These are phyloP conservation scores for Litsea cubeba DNA, from an alignment of 164 flowering plant genomes.

Conservation along the genomic window DNA sequence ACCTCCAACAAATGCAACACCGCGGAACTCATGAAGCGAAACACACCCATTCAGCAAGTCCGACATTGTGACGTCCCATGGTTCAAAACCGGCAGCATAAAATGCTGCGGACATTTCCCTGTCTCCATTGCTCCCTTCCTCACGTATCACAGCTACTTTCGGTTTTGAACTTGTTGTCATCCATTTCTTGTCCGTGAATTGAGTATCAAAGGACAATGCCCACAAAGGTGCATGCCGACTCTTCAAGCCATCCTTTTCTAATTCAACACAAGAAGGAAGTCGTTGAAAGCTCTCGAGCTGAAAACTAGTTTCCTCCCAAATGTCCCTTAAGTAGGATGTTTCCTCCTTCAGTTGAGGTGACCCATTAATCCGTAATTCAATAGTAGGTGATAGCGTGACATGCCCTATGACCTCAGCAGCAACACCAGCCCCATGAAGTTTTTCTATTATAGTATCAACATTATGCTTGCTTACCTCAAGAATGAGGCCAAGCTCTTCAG, in stretches of 20 bases:
- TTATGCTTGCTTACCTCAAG: conserved; percentile 63
- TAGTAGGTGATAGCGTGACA: conserved; percentile 36
- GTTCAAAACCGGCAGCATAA: conserved; percentile 72
- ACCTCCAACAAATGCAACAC: conserved; percentile 73
- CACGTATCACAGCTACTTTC: conserved; percentile 63
- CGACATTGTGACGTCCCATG: conserved; percentile 32
- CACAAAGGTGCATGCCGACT: conserved; percentile 68
- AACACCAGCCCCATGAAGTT: conserved; percentile 35
- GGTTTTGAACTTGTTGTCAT: conserved; percentile 54
- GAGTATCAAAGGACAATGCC: conserved; percentile 67
- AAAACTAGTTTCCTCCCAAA: conserved; percentile 98
- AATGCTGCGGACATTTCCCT: conserved; percentile 92
- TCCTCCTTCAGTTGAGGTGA: conserved; percentile 45
- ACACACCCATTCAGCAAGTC: conserved; percentile 19
- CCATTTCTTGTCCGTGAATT: conserved; percentile 54
- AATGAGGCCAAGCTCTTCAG: conserved; percentile 91
- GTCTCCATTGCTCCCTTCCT: conserved; percentile 36
- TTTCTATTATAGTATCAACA: conserved; percentile 38
- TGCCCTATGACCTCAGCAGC: conserved; percentile 62
- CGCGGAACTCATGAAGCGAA: conserved; percentile 57
- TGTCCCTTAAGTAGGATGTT: conserved; percentile 64
- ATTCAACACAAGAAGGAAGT: conserved; percentile 73
- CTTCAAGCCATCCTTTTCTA: conserved; percentile 68
- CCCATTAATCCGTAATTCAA: conserved; percentile 61
- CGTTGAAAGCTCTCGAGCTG: conserved; percentile 69